Conservation (phyloP, 495 filamentous ascomycete species). For the Aspergillus affinis region DNA sequence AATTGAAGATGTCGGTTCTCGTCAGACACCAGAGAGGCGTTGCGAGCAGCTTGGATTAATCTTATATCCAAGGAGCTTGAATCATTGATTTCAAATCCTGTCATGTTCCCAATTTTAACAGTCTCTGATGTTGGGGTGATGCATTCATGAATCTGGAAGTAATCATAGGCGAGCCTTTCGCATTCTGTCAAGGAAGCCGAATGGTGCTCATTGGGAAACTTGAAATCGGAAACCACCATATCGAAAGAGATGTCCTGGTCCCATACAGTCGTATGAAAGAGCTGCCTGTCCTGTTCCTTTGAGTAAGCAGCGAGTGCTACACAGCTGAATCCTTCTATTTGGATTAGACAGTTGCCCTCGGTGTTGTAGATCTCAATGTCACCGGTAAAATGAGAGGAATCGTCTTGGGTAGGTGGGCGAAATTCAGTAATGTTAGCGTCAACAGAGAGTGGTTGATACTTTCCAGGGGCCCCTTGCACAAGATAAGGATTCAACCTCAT, state of each 20-base stretch:
- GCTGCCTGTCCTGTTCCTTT: neutral
- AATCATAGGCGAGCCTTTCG: neutral
- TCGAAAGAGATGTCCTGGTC: neutral
- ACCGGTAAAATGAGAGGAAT: neutral
- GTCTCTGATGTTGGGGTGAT: neutral
- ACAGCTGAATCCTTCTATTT: neutral
- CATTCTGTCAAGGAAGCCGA: neutral
- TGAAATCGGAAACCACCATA: neutral
- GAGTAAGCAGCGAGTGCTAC: neutral
- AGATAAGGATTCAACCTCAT: neutral
- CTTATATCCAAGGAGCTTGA: neutral
- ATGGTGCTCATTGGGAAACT: neutral
- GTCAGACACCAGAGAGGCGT: neutral
- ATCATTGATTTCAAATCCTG: neutral
- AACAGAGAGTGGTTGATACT: neutral
- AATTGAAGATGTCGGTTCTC: neutral
- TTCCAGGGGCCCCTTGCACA: neutral
- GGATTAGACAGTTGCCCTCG: neutral
- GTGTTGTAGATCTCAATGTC: neutral
- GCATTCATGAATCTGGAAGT: neutral
- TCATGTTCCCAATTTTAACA: neutral
- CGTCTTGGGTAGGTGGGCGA: neutral
- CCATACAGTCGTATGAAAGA: neutral
- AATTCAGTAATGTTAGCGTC: neutral
- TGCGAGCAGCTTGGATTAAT: neutral